Percentiles rank a stretch among this genome's conserved stretches.
Evolutionary conservation across 345 rosid species (phyloP).

Genomic region (Eucalyptus erythrocorys): DNA sequence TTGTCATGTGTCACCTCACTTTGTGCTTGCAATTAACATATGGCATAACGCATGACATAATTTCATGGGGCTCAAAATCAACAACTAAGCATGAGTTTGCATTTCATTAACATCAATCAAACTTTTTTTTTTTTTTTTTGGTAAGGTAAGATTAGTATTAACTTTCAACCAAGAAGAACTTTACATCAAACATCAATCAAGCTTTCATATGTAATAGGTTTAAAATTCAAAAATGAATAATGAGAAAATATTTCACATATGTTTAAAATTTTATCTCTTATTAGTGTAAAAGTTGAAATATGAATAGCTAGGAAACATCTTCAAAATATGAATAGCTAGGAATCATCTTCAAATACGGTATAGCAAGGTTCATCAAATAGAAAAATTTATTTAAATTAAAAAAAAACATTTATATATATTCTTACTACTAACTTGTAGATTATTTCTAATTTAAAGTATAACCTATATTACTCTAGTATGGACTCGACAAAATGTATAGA

Average conservation of each 20-base stretch:
- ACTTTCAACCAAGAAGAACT: no score
- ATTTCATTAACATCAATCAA: neutral
- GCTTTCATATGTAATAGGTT: neutral
- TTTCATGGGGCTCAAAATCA: neutral
- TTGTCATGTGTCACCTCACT: neutral
- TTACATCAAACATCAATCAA: neutral
- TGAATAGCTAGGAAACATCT: neutral
- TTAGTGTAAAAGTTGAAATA: neutral
- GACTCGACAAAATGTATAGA: neutral
- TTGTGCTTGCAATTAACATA: rapidly evolving
- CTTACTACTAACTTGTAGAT: no score
- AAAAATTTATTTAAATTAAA: no score
- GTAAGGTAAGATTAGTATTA: no score
- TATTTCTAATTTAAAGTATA: no score
- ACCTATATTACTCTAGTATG: neutral
- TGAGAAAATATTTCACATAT: neutral
- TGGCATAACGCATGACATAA: neutral
- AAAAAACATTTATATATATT: no score
- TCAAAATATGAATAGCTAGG: neutral
- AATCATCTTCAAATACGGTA: neutral
- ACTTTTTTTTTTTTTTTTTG: no score
- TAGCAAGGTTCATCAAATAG: neutral
- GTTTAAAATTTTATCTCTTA: neutral
- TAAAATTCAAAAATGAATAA: neutral
- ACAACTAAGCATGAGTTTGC: neutral